Base-by-base conservation (phyloP, 2,329 filamentous ascomycete genomes). In the Malbranchea cinnamomea region DNA sequence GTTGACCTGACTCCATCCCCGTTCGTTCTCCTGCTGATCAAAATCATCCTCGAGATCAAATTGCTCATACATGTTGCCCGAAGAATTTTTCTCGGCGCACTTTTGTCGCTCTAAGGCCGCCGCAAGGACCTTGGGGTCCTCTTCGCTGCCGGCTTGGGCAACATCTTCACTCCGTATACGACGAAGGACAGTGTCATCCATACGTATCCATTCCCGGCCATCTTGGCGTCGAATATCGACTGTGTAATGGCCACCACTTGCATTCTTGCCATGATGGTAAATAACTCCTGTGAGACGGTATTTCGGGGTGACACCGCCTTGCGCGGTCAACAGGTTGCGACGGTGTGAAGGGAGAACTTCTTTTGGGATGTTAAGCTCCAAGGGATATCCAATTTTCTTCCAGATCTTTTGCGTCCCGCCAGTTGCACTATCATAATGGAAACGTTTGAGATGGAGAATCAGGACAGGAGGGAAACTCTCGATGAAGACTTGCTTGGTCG, bases 201-300 rank as follows among this genome's bases (percentile, higher is more conserved):
- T 72, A 32, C 87, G 80, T 33, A 98, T 79, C 89, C 89, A 98
- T 54, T 94, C 85, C 13, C 72, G 72, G n/a, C 78, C 83, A 49
- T 98, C 89, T 54, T 95, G 87, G 30, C 89, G 78, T 34, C 85
- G 74, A 23, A 94, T 78, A 52, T 98, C 89, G n/a, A 91, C 87
- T 1, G 89, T 98, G 55, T 98, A 98, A 53, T 98, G 89, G 3
- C 89, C 89, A 30, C 83, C 85, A 39, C 80, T 91, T 20, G 89
- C 89, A 44, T 91, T 92, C 62, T 92, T 94, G 36, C 89, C 89
- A 45, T 98, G 89, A 48, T 98, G 89, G 50, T 98, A 98, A 13
- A 98, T 84, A 17, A 92, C 89, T 12, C 78, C 80, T 38, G 76
- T 89, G 9, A 98, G 69, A 28, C 73, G 74, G 55, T 95, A 98